Base-by-base conservation (phyloP, 2,329 filamentous ascomycete genomes). In the Talaromyces pinophilus region DNA sequence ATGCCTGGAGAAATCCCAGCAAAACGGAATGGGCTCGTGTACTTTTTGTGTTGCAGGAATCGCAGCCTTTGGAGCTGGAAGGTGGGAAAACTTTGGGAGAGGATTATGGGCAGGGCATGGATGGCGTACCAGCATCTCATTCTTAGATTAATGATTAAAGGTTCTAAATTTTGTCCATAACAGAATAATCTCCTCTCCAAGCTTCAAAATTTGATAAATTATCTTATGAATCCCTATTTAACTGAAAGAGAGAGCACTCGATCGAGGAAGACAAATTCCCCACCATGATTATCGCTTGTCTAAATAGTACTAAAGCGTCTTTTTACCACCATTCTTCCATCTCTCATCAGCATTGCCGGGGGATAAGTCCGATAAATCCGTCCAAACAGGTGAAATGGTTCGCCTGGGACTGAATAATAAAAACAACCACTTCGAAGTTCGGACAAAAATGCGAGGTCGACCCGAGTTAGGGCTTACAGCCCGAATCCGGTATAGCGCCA, bases 1-100 rank as follows among this genome's bases (percentile, higher is more conserved):
- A 87, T 72, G 80, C 80, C 30, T 86, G 84, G 85, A 73, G 77
- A 59, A 86, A 87, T 66, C 72, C 76, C 17, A 83, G 79, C 67
- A 68, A 74, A 57, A 82, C 79, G 15, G 79, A 81, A 59, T 85
- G 83, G 83, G 77, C 81, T 17, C 73, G 83, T 15, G 80, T 85
- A 75, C 74, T 73, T 74, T 83, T 74, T 28, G 55, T 67, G 1
- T 48, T 67, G 55, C 65, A 64, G 28, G 61, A 64, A 40, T 55
- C 54, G 10, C 61, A 67, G 40, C 54, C 50, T 22, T 40, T 64
- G 19, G 25, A 62, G 35, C 22, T 64, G 2, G 55, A 79, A 76
- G 38, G 19, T 19, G 62, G 62, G 33, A 67, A 79, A 68, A 46
- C 50, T 35, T 62, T 71, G 10, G 66, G 67, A 40, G 57, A 67